Conservation (phyloP, 495 filamentous ascomycete species). For the Daldinia caldariorum region DNA sequence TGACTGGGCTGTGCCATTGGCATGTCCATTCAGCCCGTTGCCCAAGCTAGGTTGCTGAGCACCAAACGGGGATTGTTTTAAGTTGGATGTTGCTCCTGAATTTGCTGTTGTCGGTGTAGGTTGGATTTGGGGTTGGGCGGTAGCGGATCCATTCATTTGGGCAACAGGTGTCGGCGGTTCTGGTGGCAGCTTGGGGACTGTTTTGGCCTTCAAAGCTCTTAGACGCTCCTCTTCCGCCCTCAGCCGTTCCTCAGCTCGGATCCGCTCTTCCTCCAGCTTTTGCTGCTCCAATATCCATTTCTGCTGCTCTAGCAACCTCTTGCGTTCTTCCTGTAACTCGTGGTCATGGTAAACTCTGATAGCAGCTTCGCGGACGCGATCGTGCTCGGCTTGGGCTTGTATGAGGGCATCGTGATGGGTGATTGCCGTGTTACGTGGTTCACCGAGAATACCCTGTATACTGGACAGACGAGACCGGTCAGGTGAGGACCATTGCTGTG, state of each 20-base stretch:
- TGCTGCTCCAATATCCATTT: conserved; percentile 53
- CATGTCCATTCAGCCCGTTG: conserved; percentile 20
- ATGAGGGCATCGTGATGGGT: conserved; percentile 70
- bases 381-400: conserved; percentile 68
- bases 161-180: conserved; percentile 44
- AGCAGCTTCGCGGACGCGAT: conserved; percentile 70
- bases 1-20: conserved; percentile 30
- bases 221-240: conserved; percentile 55
- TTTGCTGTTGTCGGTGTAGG: neutral
- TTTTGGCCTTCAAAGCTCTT: conserved; percentile 55
- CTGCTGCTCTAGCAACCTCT: conserved; percentile 59
- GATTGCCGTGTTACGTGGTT: conserved; percentile 56
- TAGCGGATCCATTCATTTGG: conserved; percentile 6
- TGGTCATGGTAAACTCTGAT: conserved; percentile 57
- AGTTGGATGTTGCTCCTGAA: neutral
- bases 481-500: conserved; percentile 51
- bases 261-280: conserved; percentile 62
- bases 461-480: conserved; percentile 49
- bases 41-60: conserved; percentile 20
- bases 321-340: conserved; percentile 57
- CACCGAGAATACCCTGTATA: conserved; percentile 51
- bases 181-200: conserved; percentile 54
- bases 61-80: conserved; percentile 8
- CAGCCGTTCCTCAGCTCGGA: conserved; percentile 55
- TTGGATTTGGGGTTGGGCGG: neutral